Percentiles rank a stretch among this genome's conserved stretches.
phyloP scores from a whole-genome alignment of 345 rosid species.

The Limnanthes douglasii region DNA sequence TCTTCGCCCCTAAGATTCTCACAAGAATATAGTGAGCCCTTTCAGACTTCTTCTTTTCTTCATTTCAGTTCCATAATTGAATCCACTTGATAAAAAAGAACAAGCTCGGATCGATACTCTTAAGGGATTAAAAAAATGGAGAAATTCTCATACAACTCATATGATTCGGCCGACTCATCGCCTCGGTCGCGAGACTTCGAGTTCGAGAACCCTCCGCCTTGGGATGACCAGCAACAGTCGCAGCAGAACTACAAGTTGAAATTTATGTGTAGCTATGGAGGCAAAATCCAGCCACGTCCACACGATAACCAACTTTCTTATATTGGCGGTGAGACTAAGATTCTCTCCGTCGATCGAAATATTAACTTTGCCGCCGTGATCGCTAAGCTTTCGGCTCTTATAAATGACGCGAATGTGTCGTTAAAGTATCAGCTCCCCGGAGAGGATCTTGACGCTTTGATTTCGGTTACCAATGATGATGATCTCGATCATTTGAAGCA shows the following conservation, averaged over 20 bases:
- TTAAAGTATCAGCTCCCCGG: slow-evolving; percentile 95
- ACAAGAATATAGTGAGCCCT: too few relatives aligned
- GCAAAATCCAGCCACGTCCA: slow-evolving; percentile 92
- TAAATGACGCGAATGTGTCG: slow-evolving; percentile 37
- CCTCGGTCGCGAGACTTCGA: slow-evolving; percentile 96
- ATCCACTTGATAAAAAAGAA: too few relatives aligned
- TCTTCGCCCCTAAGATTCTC: slow-evolving; percentile 8
- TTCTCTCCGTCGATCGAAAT: slow-evolving; percentile 63
- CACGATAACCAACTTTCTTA: slow-evolving; percentile 86
- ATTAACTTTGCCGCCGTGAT: slow-evolving; percentile 40
- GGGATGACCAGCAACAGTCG: slow-evolving; percentile 46
- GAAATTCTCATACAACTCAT: slow-evolving; percentile 41
- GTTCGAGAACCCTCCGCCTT: slow-evolving; percentile 58
- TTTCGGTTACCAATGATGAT: slow-evolving; percentile 86
- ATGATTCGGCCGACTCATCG: slow-evolving; percentile 82
- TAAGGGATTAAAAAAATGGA: slow-evolving; percentile 49
- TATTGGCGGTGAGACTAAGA: slow-evolving; percentile 85
- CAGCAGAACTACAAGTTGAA: slow-evolving; percentile 37
- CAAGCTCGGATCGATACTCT: too few relatives aligned
- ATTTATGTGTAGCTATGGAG: slow-evolving; percentile 88
- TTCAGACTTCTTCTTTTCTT: too few relatives aligned
- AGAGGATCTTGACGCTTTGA: slow-evolving; percentile 88
- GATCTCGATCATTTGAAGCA: slow-evolving; percentile 94
- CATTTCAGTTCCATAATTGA: too few relatives aligned
- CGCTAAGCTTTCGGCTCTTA: slow-evolving; percentile 44